Percentiles rank a stretch among this genome's conserved stretches.
These are phyloP conservation scores for Pistacia integerrima DNA, from an alignment of 345 rosid genomes.

Conservation along the genomic window DNA sequence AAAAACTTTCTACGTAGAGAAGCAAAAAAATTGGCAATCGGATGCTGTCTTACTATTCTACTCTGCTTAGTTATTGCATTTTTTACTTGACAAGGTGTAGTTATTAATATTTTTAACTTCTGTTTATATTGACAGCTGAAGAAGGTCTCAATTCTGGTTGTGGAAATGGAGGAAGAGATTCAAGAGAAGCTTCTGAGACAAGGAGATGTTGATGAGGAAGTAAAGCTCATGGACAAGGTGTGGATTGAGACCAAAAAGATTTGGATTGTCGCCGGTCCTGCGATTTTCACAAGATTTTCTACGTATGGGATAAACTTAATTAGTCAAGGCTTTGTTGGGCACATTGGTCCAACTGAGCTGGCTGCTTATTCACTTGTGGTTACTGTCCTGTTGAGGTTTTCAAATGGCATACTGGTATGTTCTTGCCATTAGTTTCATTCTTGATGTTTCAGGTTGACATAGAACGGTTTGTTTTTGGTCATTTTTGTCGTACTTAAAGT, in stretches of 20 bases:
- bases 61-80: background rate
- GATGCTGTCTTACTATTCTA: background rate
- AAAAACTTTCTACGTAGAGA: background rate
- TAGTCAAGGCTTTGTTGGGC: slow-evolving; percentile 75
- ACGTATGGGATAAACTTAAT: slow-evolving; percentile 56
- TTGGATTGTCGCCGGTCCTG: slow-evolving; percentile 78
- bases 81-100: background rate
- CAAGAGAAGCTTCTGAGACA: slow-evolving; percentile 29
- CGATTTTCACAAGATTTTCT: slow-evolving; percentile 70
- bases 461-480: background rate
- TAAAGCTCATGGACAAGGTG: slow-evolving; percentile 37
- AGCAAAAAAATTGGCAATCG: background rate
- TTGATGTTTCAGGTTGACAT: background rate
- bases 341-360: slow-evolving; percentile 58
- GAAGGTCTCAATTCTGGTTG: background rate
- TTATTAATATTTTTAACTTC: background rate
- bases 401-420: slow-evolving; percentile 64
- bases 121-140: background rate
- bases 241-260: slow-evolving; percentile 65
- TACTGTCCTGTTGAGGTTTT: slow-evolving; percentile 66
- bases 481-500: too few species aligned
- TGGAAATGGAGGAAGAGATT: slow-evolving; percentile 33
- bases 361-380: slow-evolving; percentile 72
- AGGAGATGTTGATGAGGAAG: slow-evolving; percentile 18
- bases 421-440: background rate